Evolutionary conservation across 2,329 filamentous ascomycete species (phyloP), one percentile per base, ranked within the genome.

Genomic region (Penicillium sp.): DNA sequence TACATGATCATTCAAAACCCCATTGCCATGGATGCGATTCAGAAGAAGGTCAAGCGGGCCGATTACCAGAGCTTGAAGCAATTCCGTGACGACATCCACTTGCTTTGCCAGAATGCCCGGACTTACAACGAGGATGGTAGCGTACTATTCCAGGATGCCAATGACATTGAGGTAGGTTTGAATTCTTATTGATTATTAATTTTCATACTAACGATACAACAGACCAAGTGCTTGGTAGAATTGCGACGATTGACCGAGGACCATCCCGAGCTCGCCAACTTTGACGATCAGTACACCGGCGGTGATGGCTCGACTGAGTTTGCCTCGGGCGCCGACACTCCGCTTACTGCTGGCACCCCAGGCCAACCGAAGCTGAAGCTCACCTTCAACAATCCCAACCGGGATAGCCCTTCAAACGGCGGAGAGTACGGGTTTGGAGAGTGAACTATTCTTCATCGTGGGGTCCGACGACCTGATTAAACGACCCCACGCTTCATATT

Each of bases 61-160:
- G 90, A 97, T 70, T 99, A 99, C 74, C 85, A 84, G 64, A 88
- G 84, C 67, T 76, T 97, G 58, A 86, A 84, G 69, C 90, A 92
- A 65, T 85, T 99, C 81, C 84, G 86, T 53, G 85, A 84, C 63
- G 95, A 99, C 69, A 87, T 99, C 60, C 84, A 86, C 48, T 77
- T 93, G 60, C 84, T 99, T 75, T 94, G 92, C 73, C 86, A 83
- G 70, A 99, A 99, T 74, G 96, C 93, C 62, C 85, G 91, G 72
- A 94, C 89, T 3, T 99, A 96, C 80, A 99, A 99, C 69, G 95
- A 99, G 75, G 94, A 97, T 70, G 89, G 88, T 55, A 97, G 92
- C 74, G 80, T 95, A 66, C 83, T 99, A 51, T 97, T 92, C 77
- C 84, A 90, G 68, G 94, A 99, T 79, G 93, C 93, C 47, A 92